Evolutionary conservation across 2,329 filamentous ascomycete species (phyloP), one percentile per base, ranked within the genome.

Genomic region (Emergomyces africanus): DNA sequence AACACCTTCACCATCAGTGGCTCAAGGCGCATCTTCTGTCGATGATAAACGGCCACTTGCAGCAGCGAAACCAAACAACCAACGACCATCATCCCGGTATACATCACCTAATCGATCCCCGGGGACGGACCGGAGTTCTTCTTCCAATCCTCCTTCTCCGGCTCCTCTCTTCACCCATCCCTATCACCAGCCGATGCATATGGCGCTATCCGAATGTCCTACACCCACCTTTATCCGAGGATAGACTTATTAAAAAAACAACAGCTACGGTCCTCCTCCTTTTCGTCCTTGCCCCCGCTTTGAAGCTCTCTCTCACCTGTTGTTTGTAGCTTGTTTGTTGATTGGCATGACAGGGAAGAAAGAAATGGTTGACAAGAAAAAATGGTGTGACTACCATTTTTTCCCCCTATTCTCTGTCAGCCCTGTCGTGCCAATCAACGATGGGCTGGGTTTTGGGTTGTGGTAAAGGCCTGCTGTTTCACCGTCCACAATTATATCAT

Each of bases 151-250:
- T 60, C 63, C 70, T 14, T 63, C 69, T 30, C 73, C 74, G n/a
- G 69, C 72, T 42, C 66, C 69, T 48, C 65, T 69, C 18, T 75
- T 75, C 59, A 69, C 71, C 57, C 77, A 75, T 66, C 71, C 74
- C 23, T 79, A 75, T 65, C 69, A 71, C 56, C 67, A 70, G 65
- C 66, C 67, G 25, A 67, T 68, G 69, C 73, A 76, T 60, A 72
- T 71, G 44, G 74, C 78, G 59, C 74, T 79, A 57, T 69, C 71
- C 54, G 76, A 78, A 61, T 70, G 72, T 56, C 75, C 77, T 55
- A 72, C 76, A 2, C 75, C 75, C n/a, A 75, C 77, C 61, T 65
- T 56, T 60, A 66, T 63, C 48, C 61, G 60, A 62, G 56, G 61
- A 57, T 54, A 46, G 39, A 58, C 57, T 66, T n/a, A n/a, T n/a